Conservation (phyloP, 306 rosid species). For the Acacia melanoxylon region DNA sequence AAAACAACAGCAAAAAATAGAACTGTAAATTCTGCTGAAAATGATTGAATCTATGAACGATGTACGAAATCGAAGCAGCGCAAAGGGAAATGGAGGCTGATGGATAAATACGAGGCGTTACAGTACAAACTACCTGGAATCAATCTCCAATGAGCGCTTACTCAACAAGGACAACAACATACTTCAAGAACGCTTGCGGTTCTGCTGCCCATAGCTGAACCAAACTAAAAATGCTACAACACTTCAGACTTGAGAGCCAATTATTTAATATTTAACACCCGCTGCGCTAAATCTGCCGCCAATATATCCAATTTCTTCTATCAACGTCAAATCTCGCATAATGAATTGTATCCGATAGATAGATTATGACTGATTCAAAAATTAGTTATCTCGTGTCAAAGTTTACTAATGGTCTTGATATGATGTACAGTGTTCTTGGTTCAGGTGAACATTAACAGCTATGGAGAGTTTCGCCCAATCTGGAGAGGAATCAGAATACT, state of each 20-base stretch:
- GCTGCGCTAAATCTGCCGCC: conserved; percentile 12
- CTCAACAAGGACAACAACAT: conserved; percentile 99
- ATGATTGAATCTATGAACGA: not conserved
- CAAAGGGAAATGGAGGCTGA: not conserved
- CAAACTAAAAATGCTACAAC: conserved; percentile 40
- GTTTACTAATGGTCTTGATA: not conserved
- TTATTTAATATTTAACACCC: conserved; percentile 11
- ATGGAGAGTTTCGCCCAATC: not conserved
- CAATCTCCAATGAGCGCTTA: conserved; percentile 92
- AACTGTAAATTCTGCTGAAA: not conserved
- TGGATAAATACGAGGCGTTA: not conserved
- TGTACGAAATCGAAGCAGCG: not conserved
- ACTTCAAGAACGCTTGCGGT: conserved; percentile 54
- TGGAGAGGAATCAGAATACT: not conserved
- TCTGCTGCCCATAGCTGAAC: conserved; percentile 66
- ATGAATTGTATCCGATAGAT: not conserved
- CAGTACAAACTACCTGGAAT: conserved; percentile 67
- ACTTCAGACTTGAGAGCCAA: conserved; percentile 37
- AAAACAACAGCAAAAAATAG: not conserved
- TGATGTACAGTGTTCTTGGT: not conserved
- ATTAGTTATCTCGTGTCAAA: not conserved
- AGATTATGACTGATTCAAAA: not conserved
- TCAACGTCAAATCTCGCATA: not conserved
- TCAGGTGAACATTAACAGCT: not conserved
- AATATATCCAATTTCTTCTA: not conserved